phyloP scores from a whole-genome alignment of 805 yeast genomes.

The Pichia nakasei region DNA sequence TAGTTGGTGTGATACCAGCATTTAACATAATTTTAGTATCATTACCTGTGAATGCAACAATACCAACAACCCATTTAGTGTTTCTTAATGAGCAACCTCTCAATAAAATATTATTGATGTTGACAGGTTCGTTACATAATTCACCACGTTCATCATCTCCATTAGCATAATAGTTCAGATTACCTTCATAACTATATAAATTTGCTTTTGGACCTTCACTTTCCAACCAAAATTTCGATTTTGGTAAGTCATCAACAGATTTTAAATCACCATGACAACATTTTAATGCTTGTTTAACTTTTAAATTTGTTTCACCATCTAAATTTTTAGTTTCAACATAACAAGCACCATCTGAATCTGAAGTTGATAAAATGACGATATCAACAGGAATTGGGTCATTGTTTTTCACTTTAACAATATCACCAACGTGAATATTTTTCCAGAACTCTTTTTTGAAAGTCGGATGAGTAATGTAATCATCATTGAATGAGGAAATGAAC shows the following conservation, averaged over 20 bases:
- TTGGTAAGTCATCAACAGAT: slow-evolving; percentile 38
- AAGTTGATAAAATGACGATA: slow-evolving; percentile 54
- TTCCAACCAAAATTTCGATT: slow-evolving; percentile 57
- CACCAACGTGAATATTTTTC: slow-evolving; percentile 74
- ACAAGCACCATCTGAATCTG: slow-evolving; percentile 58
- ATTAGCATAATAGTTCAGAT: slow-evolving; percentile 37
- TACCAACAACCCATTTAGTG: slow-evolving; percentile 75
- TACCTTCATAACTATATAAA: slow-evolving; percentile 69
- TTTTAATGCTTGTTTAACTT: slow-evolving; percentile 66
- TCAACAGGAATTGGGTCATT: slow-evolving; percentile 79
- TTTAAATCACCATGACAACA: slow-evolving; percentile 34
- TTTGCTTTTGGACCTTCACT: slow-evolving; percentile 81
- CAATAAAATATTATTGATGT: slow-evolving; percentile 57
- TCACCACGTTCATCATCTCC: slow-evolving; percentile 30
- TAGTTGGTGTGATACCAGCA: slow-evolving; percentile 72
- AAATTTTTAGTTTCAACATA: slow-evolving; percentile 74
- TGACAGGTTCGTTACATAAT: slow-evolving; percentile 50
- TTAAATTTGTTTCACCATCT: slow-evolving; percentile 75
- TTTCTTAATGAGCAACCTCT: slow-evolving; percentile 76
- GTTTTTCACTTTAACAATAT: slow-evolving; percentile 54
- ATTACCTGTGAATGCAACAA: slow-evolving; percentile 67
- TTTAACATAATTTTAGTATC: slow-evolving; percentile 79
- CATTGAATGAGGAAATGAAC: slow-evolving; percentile 20
- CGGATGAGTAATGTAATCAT: slow-evolving; percentile 13
- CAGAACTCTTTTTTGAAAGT: slow-evolving; percentile 41